phyloP scores from a whole-genome alignment of 805 yeast species.

The Yamadazyma phyllophila region DNA sequence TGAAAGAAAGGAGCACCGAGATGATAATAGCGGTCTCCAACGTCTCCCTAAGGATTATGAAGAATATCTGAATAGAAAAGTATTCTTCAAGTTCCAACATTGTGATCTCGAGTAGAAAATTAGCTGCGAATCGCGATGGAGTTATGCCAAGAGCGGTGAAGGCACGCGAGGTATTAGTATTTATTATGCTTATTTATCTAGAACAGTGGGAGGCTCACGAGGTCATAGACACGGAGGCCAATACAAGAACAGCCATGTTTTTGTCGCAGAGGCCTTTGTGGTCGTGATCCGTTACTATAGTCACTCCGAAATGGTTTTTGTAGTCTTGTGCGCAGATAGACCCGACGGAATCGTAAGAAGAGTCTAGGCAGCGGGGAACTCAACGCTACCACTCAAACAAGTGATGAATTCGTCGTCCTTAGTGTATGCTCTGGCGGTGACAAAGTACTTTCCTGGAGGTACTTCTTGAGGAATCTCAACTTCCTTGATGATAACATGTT shows the following conservation, averaged over 20 bases:
- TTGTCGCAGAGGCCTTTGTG: no score
- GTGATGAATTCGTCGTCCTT: conserved; percentile 77
- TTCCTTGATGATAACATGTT: conserved; percentile 59
- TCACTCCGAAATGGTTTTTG: no score
- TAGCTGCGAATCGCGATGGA: not conserved
- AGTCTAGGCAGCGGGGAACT: conserved; percentile 40
- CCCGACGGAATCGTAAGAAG: not conserved
- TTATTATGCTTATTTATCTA: not conserved
- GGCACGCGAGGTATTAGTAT: not conserved
- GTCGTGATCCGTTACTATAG: no score
- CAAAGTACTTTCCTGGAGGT: conserved; percentile 91
- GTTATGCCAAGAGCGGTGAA: not conserved
- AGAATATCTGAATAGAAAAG: conserved; percentile 73
- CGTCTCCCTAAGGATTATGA: conserved; percentile 68
- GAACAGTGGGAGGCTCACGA: not conserved
- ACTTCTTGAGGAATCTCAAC: conserved; percentile 89
- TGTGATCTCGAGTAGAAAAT: not conserved
- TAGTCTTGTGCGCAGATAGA: no score
- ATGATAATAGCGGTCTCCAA: conserved; percentile 25
- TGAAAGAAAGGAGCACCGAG: conserved; percentile 71
- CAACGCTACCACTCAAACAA: conserved; percentile 75
- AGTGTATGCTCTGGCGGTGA: conserved; percentile 87
- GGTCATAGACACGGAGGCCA: no score
- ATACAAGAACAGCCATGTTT: no score
- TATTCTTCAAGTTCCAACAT: conserved; percentile 32